Percentiles rank a stretch among this genome's conserved stretches.
Conservation (phyloP, 345 rosid species). For the Lagerstroemia speciosa region DNA sequence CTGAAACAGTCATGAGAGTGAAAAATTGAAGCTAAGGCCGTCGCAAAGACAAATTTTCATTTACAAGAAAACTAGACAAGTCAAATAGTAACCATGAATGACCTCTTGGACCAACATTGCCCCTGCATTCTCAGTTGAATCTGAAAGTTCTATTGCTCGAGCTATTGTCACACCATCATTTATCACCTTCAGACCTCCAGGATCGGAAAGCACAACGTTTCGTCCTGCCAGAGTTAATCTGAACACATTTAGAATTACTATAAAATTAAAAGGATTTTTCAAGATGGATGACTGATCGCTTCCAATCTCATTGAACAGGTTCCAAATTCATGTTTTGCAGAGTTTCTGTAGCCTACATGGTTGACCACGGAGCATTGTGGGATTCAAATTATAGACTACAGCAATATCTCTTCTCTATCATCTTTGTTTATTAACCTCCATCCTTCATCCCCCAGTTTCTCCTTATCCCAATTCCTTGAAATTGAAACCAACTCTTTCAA, state of each 20-base stretch:
- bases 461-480: no score
- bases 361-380: background rate
- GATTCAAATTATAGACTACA: background rate
- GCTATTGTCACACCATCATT: conserved; percentile 63
- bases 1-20: conserved; percentile 20
- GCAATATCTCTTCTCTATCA: background rate
- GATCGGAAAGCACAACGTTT: conserved; percentile 65
- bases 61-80: background rate
- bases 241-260: conserved; percentile 48
- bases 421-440: no score
- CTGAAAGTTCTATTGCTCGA: conserved; percentile 50
- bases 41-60: background rate
- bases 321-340: background rate
- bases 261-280: background rate
- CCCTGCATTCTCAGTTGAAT: conserved; percentile 72
- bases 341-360: no score
- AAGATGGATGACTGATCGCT: background rate
- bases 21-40: background rate
- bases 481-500: no score
- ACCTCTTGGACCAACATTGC: conserved; percentile 85
- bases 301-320: background rate
- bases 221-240: conserved; percentile 78
- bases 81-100: conserved; percentile 32
- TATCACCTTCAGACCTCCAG: conserved; percentile 45
- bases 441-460: no score